A percentile compares a stretch with the other conserved stretches of the same genome.
phyloP scores from a whole-genome alignment of 164 flowering plant species.

The Tetracentron sinense region DNA sequence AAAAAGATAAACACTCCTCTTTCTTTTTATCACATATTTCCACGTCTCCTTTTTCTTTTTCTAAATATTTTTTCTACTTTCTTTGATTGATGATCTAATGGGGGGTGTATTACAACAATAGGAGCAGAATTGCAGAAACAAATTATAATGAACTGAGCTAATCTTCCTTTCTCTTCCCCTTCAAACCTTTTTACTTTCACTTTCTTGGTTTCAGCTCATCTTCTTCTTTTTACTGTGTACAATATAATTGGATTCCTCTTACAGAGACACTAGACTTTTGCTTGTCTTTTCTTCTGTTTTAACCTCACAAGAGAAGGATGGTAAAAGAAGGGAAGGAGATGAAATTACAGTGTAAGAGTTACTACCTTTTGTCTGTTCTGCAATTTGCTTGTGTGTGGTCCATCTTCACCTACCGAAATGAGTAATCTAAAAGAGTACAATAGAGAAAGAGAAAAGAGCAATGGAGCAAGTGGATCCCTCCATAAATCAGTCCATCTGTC shows the following conservation, averaged over 20 bases:
- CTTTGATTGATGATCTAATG: background rate
- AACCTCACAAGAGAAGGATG: background rate
- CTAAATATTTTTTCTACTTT: background rate
- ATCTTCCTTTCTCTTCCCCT: no score
- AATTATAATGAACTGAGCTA: no score
- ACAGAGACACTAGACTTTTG: no score
- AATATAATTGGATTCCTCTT: no score
- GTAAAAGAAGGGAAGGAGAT: background rate
- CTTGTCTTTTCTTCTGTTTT: no score
- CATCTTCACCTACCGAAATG: constrained; percentile 12
- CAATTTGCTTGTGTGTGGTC: background rate
- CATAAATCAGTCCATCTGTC: constrained; percentile 12
- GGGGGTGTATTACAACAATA: background rate
- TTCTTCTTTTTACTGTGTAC: no score
- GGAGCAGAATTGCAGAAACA: background rate
- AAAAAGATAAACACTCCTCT: background rate
- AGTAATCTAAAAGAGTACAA: background rate
- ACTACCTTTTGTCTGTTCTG: no score
- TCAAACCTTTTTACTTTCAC: no score
- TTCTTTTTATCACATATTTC: background rate
- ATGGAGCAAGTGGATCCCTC: constrained; percentile 32
- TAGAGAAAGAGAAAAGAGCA: constrained; percentile 6
- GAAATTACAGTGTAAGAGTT: no score
- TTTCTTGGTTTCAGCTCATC: no score
- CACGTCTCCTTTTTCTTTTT: background rate